These are phyloP conservation scores for Hygrophorus russula DNA, from an alignment of 768 basidiomycete genomes.

Conservation along the genomic window DNA sequence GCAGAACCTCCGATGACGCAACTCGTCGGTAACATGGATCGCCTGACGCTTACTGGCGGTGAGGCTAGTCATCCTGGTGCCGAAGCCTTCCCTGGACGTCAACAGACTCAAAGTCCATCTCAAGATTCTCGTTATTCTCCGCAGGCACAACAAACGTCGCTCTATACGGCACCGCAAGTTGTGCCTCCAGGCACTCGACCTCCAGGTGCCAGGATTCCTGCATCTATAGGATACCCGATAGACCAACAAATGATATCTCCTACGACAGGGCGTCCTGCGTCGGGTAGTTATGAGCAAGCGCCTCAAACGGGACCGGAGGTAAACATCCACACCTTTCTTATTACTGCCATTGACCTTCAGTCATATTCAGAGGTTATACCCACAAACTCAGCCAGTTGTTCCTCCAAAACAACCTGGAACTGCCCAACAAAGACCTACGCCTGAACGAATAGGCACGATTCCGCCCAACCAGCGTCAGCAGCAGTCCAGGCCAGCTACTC, in stretches of 20 bases:
- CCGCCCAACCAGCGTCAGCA: constrained; percentile 21
- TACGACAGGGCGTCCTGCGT: constrained; percentile 17
- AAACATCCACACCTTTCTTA: no score
- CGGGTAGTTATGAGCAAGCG: not conserved
- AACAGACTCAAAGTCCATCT: constrained; percentile 18
- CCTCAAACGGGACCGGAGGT: not conserved
- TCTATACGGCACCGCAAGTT: constrained; percentile 17
- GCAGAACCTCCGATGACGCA: constrained; percentile 14
- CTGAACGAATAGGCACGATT: constrained; percentile 26
- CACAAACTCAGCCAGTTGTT: constrained; percentile 9
- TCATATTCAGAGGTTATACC: constrained; percentile 10
- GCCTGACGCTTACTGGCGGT: constrained; percentile 30
- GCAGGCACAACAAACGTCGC: constrained; percentile 20
- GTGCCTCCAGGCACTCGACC: constrained; percentile 22
- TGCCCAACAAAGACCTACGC: constrained; percentile 17
- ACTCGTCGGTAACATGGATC: constrained; percentile 28
- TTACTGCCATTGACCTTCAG: not conserved
- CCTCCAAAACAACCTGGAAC: not conserved
- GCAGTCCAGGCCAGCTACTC: constrained; percentile 23
- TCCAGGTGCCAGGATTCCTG: constrained; percentile 28
- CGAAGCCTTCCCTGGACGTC: constrained; percentile 26
- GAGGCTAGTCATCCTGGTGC: constrained; percentile 22
- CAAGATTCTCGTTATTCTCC: constrained; percentile 31
- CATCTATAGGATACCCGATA: constrained; percentile 34
- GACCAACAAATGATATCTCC: constrained; percentile 22